Evolutionary conservation across 2,329 filamentous ascomycete species (phyloP).

Genomic region (Onygenales sp.): DNA sequence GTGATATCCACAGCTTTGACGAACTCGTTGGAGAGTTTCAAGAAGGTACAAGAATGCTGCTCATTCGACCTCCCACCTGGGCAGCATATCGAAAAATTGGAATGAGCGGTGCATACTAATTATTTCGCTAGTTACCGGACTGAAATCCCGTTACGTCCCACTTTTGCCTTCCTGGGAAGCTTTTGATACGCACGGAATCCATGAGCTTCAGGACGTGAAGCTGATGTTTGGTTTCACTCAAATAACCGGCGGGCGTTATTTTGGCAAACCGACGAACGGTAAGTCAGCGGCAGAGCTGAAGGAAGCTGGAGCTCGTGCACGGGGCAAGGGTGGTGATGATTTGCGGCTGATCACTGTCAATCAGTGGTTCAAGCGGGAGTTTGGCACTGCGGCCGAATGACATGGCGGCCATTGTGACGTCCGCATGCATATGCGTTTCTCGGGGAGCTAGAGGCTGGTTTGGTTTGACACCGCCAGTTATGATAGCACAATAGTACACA

Average conservation of each 20-base stretch:
- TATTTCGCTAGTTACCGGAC: constrained; percentile 15
- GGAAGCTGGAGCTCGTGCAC: background rate
- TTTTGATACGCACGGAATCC: constrained; percentile 24
- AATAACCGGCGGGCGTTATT: constrained; percentile 18
- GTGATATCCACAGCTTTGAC: constrained; percentile 23
- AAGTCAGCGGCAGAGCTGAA: constrained; percentile 1
- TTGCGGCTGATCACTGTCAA: background rate
- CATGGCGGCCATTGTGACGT: background rate
- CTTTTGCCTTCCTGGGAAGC: constrained; percentile 22
- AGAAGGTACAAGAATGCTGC: constrained; percentile 15
- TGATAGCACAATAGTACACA: too few species aligned
- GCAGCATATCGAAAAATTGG: background rate
- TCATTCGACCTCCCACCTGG: background rate
- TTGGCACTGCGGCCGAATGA: background rate
- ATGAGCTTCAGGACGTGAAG: constrained; percentile 28
- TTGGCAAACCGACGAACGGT: background rate
- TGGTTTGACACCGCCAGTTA: too few species aligned
- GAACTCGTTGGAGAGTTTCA: constrained; percentile 24
- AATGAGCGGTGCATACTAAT: background rate
- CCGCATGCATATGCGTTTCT: background rate
- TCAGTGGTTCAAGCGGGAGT: constrained; percentile 1
- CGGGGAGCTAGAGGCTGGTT: background rate
- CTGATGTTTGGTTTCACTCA: constrained; percentile 30
- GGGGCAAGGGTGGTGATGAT: background rate
- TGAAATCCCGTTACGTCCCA: constrained; percentile 22